These are phyloP conservation scores for Phytophthora ramorum DNA, from an alignment of 352 stramenopile genomes.

Conservation along the genomic window DNA sequence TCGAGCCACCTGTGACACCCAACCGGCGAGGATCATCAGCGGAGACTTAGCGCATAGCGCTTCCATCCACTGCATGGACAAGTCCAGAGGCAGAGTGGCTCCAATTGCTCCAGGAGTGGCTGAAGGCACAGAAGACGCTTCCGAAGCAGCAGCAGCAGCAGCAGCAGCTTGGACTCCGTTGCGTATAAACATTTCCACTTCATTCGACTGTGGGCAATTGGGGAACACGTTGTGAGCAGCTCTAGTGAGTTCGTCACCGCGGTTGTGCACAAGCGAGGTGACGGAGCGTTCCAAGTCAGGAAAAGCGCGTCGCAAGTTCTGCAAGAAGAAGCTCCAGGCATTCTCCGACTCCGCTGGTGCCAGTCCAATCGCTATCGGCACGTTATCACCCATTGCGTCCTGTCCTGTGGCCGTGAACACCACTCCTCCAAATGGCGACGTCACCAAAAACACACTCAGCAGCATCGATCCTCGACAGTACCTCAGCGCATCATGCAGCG, in stretches of 20 bases:
- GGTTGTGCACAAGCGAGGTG: slow-evolving; percentile 73
- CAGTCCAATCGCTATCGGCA: slow-evolving; percentile 70
- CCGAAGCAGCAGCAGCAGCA: slow-evolving; percentile 5
- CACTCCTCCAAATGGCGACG: slow-evolving; percentile 68
- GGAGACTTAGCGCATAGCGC: slow-evolving; percentile 66
- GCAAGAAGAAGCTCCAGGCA: slow-evolving; percentile 75
- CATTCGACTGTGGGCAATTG: slow-evolving; percentile 60
- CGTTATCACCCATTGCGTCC: slow-evolving; percentile 80
- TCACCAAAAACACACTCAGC: slow-evolving; percentile 75
- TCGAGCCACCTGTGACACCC: slow-evolving; percentile 81
- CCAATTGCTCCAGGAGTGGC: slow-evolving; percentile 13
- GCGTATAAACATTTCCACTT: slow-evolving; percentile 65
- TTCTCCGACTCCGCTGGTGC: slow-evolving; percentile 57
- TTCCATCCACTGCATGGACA: slow-evolving; percentile 73
- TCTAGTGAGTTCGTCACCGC: slow-evolving; percentile 57
- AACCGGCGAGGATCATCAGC: slow-evolving; percentile 82
- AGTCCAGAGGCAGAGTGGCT: slow-evolving; percentile 26
- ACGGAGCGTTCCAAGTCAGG: slow-evolving; percentile 58
- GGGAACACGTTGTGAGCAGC: slow-evolving; percentile 56
- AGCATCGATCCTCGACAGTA: slow-evolving; percentile 72
- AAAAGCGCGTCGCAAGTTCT: slow-evolving; percentile 61
- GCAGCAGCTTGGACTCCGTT: slow-evolving; percentile 9
- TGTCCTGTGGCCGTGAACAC: slow-evolving; percentile 77
- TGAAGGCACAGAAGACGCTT: slow-evolving; percentile 1
- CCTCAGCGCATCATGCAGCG: slow-evolving; percentile 55